phyloP scores from a whole-genome alignment of 2,329 filamentous ascomycete genomes.

The Sarocladium brachiariae region DNA sequence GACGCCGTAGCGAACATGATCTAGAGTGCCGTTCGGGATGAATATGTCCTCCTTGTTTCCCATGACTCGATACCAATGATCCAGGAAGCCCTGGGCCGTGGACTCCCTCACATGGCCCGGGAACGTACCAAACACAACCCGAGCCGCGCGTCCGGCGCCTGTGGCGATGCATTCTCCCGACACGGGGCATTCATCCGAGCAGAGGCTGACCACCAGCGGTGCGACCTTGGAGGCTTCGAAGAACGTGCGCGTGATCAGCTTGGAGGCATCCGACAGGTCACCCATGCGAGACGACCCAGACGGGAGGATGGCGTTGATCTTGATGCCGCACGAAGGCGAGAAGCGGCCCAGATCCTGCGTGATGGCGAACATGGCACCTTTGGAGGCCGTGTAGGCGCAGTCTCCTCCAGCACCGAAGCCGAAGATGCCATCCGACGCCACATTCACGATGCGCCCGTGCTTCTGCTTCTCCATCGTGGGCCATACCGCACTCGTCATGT shows the following conservation, averaged over 20 bases:
- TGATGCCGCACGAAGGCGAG: slow-evolving; percentile 12
- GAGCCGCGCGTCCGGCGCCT: slow-evolving; percentile 14
- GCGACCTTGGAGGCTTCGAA: slow-evolving; percentile 13
- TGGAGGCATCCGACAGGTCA: slow-evolving; percentile 15
- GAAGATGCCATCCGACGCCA: slow-evolving; percentile 14
- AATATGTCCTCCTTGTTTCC: slow-evolving; percentile 14
- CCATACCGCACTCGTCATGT: slow-evolving; percentile 14
- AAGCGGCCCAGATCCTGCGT: slow-evolving; percentile 14
- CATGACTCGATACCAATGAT: slow-evolving; percentile 14
- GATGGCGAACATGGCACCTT: slow-evolving; percentile 13
- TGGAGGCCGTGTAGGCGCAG: slow-evolving; percentile 11
- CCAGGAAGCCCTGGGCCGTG: slow-evolving; percentile 13
- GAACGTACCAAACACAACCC: slow-evolving; percentile 15
- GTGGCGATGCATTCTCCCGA: slow-evolving; percentile 15
- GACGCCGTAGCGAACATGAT: slow-evolving; percentile 14
- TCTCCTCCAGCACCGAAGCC: slow-evolving; percentile 17
- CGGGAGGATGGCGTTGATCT: slow-evolving; percentile 15
- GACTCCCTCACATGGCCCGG: slow-evolving; percentile 13
- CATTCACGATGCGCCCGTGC: background rate
- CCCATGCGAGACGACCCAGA: slow-evolving; percentile 16
- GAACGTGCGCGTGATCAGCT: slow-evolving; percentile 14
- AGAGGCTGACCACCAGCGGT: slow-evolving; percentile 13
- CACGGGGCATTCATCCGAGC: slow-evolving; percentile 15
- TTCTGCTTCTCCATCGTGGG: slow-evolving; percentile 13
- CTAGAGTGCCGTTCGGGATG: slow-evolving; percentile 15